Conservation (phyloP, 1,284 basidiomycete species). For the Boletus sp. region DNA sequence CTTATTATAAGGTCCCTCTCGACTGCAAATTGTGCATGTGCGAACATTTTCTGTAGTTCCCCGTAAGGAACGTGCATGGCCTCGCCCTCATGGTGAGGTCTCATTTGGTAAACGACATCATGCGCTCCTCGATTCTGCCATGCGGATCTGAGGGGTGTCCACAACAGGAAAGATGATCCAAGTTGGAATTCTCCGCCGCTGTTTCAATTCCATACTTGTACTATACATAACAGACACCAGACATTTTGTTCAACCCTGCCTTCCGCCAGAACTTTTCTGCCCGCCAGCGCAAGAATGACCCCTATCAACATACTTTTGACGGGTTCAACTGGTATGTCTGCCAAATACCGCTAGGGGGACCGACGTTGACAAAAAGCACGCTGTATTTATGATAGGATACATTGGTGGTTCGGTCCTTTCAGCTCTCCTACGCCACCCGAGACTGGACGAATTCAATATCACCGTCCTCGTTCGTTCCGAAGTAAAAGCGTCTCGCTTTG, state of each 20-base stretch:
- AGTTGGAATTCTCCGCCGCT: conserved; percentile 4
- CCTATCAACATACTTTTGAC: conserved; percentile 14
- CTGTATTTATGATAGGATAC: conserved; percentile 40
- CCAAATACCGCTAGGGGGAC: neutral
- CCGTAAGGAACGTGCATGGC: neutral
- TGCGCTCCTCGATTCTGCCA: neutral
- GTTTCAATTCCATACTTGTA: neutral
- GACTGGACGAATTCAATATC: conserved; percentile 39
- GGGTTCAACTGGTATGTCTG: conserved; percentile 16
- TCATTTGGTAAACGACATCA: neutral
- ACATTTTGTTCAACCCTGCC: neutral
- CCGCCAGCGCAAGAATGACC: conserved; percentile 4
- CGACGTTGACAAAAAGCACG: neutral
- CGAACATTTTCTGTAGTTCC: neutral
- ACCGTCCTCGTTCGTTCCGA: conserved; percentile 43
- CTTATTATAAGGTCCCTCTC: neutral
- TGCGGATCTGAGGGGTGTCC: neutral
- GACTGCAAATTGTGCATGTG: too few species aligned
- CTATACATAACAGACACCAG: neutral
- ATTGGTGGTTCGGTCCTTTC: conserved; percentile 52
- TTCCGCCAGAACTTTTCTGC: conserved; percentile 1
- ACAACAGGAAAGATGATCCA: neutral
- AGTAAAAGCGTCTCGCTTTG: conserved; percentile 36
- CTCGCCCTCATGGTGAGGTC: neutral
- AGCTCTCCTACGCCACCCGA: conserved; percentile 44